A percentile compares a stretch with the other conserved stretches of the same genome.
Evolutionary conservation across 2,329 filamentous ascomycete genomes (phyloP).

Genomic region (Thermothelomyces thermophilus): DNA sequence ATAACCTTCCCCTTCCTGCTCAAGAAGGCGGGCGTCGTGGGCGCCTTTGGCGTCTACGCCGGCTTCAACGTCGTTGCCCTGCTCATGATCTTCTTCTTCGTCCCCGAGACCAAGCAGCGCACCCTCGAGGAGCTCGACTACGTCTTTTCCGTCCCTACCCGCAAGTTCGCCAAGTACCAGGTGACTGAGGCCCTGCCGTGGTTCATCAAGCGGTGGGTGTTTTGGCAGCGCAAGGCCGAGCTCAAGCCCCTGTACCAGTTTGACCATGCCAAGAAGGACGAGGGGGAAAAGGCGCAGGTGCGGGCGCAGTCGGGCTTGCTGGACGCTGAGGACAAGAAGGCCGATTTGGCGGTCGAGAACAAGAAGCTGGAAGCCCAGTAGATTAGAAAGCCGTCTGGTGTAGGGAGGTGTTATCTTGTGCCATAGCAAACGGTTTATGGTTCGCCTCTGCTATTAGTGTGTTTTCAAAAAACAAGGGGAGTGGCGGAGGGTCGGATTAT

Average conservation of each 20-base stretch:
- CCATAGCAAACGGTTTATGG: too few species aligned
- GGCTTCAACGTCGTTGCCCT: constrained; percentile 50
- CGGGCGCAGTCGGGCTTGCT: neutral
- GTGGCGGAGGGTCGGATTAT: too few species aligned
- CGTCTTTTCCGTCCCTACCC: constrained; percentile 53
- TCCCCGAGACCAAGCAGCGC: constrained; percentile 55
- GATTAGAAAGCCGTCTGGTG: too few species aligned
- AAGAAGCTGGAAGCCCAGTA: too few species aligned
- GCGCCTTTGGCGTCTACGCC: constrained; percentile 50
- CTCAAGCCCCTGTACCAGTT: constrained; percentile 44
- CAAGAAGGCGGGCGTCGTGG: constrained; percentile 35
- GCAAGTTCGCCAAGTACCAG: constrained; percentile 52
- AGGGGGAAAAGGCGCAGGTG: neutral
- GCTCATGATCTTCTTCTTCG: constrained; percentile 49
- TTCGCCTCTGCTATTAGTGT: too few species aligned
- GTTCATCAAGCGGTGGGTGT: constrained; percentile 53
- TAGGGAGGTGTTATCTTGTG: too few species aligned
- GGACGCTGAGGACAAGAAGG: neutral
- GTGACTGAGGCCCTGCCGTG: constrained; percentile 50
- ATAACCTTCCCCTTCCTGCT: constrained; percentile 58
- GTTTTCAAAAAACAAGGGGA: too few species aligned
- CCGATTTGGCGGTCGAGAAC: too few species aligned
- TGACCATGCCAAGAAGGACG: constrained; percentile 10
- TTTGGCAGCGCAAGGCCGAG: constrained; percentile 41
- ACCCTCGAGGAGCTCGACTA: constrained; percentile 55